phyloP scores from a whole-genome alignment of 345 rosid species.

The Gossypium longicalyx region DNA sequence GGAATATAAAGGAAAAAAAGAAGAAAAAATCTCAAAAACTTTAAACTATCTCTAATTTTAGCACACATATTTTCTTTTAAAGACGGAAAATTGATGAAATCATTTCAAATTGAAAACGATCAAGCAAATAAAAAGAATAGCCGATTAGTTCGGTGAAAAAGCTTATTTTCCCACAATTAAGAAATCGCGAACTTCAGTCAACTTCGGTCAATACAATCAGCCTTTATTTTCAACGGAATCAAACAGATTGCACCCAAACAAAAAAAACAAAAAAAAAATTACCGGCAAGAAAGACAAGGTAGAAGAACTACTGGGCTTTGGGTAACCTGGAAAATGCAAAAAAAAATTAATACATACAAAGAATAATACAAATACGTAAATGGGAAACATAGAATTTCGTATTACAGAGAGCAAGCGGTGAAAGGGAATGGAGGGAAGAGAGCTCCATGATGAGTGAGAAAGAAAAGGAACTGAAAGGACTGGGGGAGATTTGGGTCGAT shows the following conservation, averaged over 20 bases:
- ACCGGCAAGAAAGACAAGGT: constrained; percentile 40
- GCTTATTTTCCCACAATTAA: not conserved
- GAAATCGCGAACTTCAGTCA: not conserved
- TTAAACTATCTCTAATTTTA: not conserved
- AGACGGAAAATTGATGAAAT: not conserved
- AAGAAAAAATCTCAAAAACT: not conserved
- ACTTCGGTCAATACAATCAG: not conserved
- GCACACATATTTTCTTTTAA: not conserved
- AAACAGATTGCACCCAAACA: not conserved
- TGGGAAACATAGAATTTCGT: not conserved
- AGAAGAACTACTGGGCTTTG: constrained; percentile 25
- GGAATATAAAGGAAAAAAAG: not conserved
- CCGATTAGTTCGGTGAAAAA: not conserved
- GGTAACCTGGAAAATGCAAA: constrained; percentile 25
- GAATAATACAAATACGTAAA: not conserved
- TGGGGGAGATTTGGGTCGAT: not conserved
- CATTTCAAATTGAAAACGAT: not conserved
- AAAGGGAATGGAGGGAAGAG: constrained; percentile 30
- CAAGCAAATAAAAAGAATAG: not conserved
- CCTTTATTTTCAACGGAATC: constrained; percentile 16
- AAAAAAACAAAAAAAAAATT: not conserved
- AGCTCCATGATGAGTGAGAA: constrained; percentile 37
- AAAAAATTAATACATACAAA: not conserved
- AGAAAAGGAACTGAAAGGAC: constrained; percentile 14
- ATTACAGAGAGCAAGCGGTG: constrained; percentile 33